Base-by-base conservation (phyloP, 1,284 basidiomycete species). In the Sanghuangporus sanghuang region DNA sequence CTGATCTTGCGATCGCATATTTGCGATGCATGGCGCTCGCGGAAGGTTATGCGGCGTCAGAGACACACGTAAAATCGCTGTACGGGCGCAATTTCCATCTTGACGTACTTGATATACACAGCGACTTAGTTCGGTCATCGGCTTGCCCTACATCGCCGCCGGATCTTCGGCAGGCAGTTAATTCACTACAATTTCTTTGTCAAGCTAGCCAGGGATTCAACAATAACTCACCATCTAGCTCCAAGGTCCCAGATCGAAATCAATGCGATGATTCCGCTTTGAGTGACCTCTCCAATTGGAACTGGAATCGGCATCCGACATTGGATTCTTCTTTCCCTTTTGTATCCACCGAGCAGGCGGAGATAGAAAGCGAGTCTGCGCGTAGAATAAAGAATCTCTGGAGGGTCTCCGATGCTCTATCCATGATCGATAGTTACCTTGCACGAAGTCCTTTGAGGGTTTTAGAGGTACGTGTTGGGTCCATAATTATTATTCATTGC, bases 1-100 rank as follows among this genome's bases (percentile, higher is more conserved):
- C 79, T 6, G 69, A 78, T 18, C 73, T 91, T 49, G 88, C 87
- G n/a, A 76, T 78, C 12, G 85, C 90, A 2, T 95, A 92, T 74
- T 81, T 97, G 42, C 82, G 87, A 70, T 78, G 79, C n/a, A 69
- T 93, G 44, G 85, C 85, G 67, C 74, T 77, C 35, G 78, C 78
- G 8, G 87, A 93, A 74, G 84, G 85, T 3, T 78, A 77, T 58
- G 64, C 70, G 44, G 35, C 40, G 6, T 39, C 59, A 40, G 18
- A 42, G 46, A 40, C 21, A 16, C 54, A 54, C 38, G 18, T 65
- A 48, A 42, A 48, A 53, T 18, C 21, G 16, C 18, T 62, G 6
- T 62, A 65, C 36, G 42, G 52, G 50, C 36, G 23, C 35, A n/a
- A 16, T 14, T 32, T 12, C 18, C 14, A 52, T 11, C 18, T 21